phyloP scores from a whole-genome alignment of 139 green algal species.

The Picochlorum sp. region DNA sequence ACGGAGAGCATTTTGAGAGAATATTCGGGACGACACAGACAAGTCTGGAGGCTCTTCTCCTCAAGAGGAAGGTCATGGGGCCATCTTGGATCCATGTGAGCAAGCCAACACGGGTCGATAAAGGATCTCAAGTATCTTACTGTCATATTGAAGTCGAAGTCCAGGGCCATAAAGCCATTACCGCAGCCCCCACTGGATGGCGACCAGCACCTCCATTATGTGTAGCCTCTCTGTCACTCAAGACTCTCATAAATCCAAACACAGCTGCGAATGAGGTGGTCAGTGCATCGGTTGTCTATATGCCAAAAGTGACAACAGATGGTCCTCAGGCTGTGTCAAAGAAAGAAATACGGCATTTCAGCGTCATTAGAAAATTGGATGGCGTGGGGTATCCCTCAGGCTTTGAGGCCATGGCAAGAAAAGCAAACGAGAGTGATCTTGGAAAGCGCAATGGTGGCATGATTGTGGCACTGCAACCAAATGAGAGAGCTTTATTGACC shows the following conservation, averaged over 20 bases:
- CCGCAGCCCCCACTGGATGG: not conserved
- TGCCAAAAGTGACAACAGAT: conserved; percentile 32
- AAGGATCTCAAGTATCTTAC: conserved; percentile 59
- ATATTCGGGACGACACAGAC: conserved; percentile 66
- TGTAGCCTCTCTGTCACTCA: conserved; percentile 80
- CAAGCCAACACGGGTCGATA: conserved; percentile 30
- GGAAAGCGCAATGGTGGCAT: conserved; percentile 55
- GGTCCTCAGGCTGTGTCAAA: conserved; percentile 21
- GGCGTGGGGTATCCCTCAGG: conserved; percentile 69
- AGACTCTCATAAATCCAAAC: conserved; percentile 66
- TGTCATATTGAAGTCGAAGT: conserved; percentile 85
- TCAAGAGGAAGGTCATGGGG: conserved; percentile 91
- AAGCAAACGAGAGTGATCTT: conserved; percentile 48
- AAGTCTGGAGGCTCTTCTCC: conserved; percentile 73
- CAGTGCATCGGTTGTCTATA: conserved; percentile 60
- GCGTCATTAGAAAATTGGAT: conserved; percentile 70
- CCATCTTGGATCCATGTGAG: conserved; percentile 75
- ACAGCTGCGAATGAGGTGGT: conserved; percentile 71
- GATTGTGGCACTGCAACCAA: conserved; percentile 55
- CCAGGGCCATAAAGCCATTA: conserved; percentile 49
- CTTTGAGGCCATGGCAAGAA: conserved; percentile 63
- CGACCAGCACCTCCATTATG: conserved; percentile 61
- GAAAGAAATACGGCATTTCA: conserved; percentile 70
- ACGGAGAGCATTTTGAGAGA: conserved; percentile 42
- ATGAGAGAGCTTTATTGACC: conserved; percentile 80